Conservation (phyloP, 306 rosid genomes). For the Cucumis hystrix region DNA sequence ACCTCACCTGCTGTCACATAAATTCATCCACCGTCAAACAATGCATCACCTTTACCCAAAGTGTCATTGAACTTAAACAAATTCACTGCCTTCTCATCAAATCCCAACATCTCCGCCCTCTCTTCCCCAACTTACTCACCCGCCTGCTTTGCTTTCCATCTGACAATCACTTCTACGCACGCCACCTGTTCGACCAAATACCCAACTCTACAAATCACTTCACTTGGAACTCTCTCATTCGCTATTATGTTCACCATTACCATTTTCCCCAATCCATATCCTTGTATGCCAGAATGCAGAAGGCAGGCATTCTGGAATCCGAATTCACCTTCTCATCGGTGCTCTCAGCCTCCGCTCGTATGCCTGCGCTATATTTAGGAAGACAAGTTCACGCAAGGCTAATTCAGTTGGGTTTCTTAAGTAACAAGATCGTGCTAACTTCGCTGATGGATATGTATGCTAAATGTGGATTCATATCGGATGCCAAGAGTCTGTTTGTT, state of each 20-base stretch:
- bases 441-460: conserved; percentile 54
- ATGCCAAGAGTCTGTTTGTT: conserved; percentile 44
- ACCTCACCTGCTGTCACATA: background rate
- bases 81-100: conserved; percentile 36
- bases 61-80: conserved; percentile 31
- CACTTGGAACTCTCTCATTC: conserved; percentile 52
- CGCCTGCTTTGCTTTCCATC: conserved; percentile 9
- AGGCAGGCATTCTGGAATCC: conserved; percentile 30
- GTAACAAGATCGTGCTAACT: conserved; percentile 51
- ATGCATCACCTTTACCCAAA: conserved; percentile 15
- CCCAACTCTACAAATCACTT: conserved; percentile 25
- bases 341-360: conserved; percentile 49
- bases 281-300: conserved; percentile 46
- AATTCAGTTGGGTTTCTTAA: conserved; percentile 31
- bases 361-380: conserved; percentile 29
- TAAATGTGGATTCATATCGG: conserved; percentile 35
- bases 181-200: conserved; percentile 42
- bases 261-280: conserved; percentile 26
- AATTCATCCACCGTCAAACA: conserved; percentile 2
- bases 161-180: conserved; percentile 38
- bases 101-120: conserved; percentile 13
- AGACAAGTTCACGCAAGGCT: conserved; percentile 38
- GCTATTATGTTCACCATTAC: conserved; percentile 18
- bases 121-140: conserved; percentile 21
- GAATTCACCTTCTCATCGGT: conserved; percentile 54